phyloP scores from a whole-genome alignment of 2,329 filamentous ascomycete species.

The Dothistroma septosporum region DNA sequence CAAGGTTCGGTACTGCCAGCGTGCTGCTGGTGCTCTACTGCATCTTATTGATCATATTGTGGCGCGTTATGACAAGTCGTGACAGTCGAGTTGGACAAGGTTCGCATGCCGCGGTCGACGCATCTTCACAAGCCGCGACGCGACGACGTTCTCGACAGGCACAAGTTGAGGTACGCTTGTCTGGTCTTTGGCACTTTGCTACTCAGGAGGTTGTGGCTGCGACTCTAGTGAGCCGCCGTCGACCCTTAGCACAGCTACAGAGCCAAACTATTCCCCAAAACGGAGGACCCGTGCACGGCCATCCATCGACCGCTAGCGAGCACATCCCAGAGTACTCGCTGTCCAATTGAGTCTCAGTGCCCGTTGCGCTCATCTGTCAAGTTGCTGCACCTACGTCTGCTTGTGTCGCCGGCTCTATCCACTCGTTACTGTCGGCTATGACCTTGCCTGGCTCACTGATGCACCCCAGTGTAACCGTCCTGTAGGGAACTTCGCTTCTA shows the following conservation, averaged over 20 bases:
- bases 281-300: slow-evolving; percentile 12
- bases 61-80: slow-evolving; percentile 11
- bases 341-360: slow-evolving; percentile 13
- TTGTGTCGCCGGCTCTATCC: slow-evolving; percentile 5
- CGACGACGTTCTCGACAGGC: slow-evolving; percentile 8
- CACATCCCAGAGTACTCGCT: slow-evolving; percentile 13
- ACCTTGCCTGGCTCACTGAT: slow-evolving; percentile 10
- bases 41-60: slow-evolving; percentile 3
- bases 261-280: slow-evolving; percentile 6
- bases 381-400: slow-evolving; percentile 9
- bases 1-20: background rate
- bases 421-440: slow-evolving; percentile 10
- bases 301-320: slow-evolving; percentile 12
- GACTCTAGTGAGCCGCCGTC: slow-evolving; percentile 8
- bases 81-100: slow-evolving; percentile 9
- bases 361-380: slow-evolving; percentile 14
- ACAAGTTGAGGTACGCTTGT: slow-evolving; percentile 1
- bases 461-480: slow-evolving; percentile 11
- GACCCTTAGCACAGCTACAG: slow-evolving; percentile 1
- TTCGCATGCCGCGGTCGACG: slow-evolving; percentile 8
- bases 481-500: slow-evolving; percentile 6
- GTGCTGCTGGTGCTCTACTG: background rate
- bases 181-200: no score
- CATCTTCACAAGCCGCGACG: background rate
- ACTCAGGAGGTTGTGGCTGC: slow-evolving; percentile 9